phyloP scores from a whole-genome alignment of 495 filamentous ascomycete species.

The Viridothelium virens region DNA sequence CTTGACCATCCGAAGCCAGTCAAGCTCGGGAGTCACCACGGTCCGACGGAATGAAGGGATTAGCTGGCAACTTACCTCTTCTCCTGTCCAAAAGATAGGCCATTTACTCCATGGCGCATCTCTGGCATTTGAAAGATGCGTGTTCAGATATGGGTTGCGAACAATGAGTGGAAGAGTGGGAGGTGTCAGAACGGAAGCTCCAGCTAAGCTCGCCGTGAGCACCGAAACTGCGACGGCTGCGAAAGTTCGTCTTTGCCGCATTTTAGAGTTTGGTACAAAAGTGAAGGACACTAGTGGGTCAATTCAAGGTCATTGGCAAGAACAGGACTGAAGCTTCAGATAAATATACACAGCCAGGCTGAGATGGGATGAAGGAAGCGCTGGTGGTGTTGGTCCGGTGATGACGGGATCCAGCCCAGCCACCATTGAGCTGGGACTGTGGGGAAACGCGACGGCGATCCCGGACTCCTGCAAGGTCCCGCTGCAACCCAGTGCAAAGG shows the following conservation, averaged over 20 bases:
- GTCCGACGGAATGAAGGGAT: neutral
- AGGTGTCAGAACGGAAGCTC: conserved; percentile 49
- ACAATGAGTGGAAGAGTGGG: conserved; percentile 83
- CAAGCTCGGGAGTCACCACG: neutral
- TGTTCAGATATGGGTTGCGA: conserved; percentile 84
- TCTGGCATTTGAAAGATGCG: conserved; percentile 74
- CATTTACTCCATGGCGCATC: conserved; percentile 81
- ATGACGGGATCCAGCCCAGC: conserved; percentile 10
- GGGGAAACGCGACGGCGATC: conserved; percentile 2
- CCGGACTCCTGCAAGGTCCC: conserved; percentile 5
- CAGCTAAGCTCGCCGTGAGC: conserved; percentile 24
- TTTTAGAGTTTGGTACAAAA: conserved; percentile 12
- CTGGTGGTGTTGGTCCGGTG: conserved; percentile 6
- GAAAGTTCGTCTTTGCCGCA: conserved; percentile 19
- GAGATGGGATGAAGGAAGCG: conserved; percentile 5
- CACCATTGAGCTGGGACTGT: neutral
- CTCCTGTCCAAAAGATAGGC: conserved; percentile 92
- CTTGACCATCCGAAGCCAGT: too few relatives aligned
- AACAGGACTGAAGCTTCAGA: neutral
- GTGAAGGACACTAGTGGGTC: neutral
- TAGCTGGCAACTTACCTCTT: conserved; percentile 42
- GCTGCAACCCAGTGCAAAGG: neutral
- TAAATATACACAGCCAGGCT: neutral
- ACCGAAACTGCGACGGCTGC: conserved; percentile 17
- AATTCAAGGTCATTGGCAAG: neutral